Conservation (phyloP, 2,329 filamentous ascomycete species). For the Teratosphaeria gauchensis region DNA sequence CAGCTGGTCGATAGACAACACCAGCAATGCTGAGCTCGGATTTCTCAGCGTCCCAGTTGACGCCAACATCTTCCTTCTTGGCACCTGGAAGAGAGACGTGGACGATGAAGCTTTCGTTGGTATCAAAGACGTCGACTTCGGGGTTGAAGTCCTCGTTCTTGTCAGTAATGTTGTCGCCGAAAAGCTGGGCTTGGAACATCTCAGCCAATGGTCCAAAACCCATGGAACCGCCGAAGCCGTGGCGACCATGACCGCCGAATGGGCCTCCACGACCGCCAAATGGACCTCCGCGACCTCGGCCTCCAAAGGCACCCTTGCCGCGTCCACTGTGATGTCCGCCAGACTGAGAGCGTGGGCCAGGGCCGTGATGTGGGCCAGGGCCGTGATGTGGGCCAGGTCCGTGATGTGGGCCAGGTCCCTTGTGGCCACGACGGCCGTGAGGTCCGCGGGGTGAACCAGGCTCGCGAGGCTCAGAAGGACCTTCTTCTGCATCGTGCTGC, state of each 20-base stretch:
- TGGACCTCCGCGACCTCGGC: conserved; percentile 8
- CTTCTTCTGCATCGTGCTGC: conserved; percentile 2
- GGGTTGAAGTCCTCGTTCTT: conserved; percentile 44
- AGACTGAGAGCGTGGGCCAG: conserved; percentile 12
- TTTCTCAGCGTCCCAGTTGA: conserved; percentile 66
- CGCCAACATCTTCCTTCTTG: conserved; percentile 66
- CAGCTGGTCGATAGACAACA: conserved; percentile 61
- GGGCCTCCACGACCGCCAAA: conserved; percentile 6
- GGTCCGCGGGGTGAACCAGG: conserved; percentile 10
- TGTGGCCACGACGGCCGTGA: conserved; percentile 2
- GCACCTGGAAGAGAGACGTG: conserved; percentile 68
- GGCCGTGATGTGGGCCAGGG: conserved; percentile 11
- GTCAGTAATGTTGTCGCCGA: conserved; percentile 30
- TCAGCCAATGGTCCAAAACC: conserved; percentile 23
- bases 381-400: conserved; percentile 11
- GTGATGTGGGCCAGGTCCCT: conserved; percentile 9
- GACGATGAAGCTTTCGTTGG: conserved; percentile 53
- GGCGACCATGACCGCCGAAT: conserved; percentile 1
- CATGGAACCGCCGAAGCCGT: conserved; percentile 11
- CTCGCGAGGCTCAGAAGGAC: conserved; percentile 10
- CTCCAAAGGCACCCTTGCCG: conserved; percentile 18
- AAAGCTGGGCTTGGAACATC: conserved; percentile 28
- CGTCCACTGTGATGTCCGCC: conserved; percentile 21
- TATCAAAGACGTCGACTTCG: conserved; percentile 68
- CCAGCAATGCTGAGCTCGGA: conserved; percentile 58